Evolutionary conservation across 495 filamentous ascomycete species (phyloP), one percentile per base, ranked within the genome.

Genomic region (Ascobolus immersus): DNA sequence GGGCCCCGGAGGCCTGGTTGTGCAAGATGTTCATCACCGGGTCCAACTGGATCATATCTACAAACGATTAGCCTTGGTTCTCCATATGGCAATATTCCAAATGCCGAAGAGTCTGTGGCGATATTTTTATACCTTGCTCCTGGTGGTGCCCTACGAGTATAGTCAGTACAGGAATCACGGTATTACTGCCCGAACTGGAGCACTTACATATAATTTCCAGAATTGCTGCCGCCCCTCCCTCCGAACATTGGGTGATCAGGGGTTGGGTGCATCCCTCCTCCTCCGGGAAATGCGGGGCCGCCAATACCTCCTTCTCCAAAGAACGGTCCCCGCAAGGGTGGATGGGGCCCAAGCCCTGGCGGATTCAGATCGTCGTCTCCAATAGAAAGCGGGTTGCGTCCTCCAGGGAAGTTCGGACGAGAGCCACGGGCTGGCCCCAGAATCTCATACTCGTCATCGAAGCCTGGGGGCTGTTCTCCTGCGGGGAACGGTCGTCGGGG

Each of bases 381-480:
- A 22, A 89, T 72, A 36, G 59, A 69, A 28, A 68, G 56, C 3
- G 67, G 66, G 17, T 59, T 58, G 17, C 66, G 53, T 5, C 51
- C 69, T 6, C 63, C 63, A 21, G 57, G 47, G 21, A 51, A 52
- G 4, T 46, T 54, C 17, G 40, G 32, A 23, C 56, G 43, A 20
- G 48, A 55, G 11, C 65, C 62, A 12, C 67, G 64, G 1, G 64
- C 63, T 1, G 71, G 78, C 1, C 67, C 58, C 31, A 75, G 65
- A 31, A 94, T 61, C 34, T 94, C 78, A 45, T 76, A 78, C 43
- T 92, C 82, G 55, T 94, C 81, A 38, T 93, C 86, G 44, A 94
- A 94, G 13, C 67, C 80, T 3, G 86, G 86, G 0, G 80, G 78
- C 0, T 71, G 63, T 40, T 89, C 78, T 36, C 82, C 81, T 1